These are phyloP conservation scores for Crataegus laevigata DNA, from an alignment of 306 rosid genomes.

Conservation along the genomic window DNA sequence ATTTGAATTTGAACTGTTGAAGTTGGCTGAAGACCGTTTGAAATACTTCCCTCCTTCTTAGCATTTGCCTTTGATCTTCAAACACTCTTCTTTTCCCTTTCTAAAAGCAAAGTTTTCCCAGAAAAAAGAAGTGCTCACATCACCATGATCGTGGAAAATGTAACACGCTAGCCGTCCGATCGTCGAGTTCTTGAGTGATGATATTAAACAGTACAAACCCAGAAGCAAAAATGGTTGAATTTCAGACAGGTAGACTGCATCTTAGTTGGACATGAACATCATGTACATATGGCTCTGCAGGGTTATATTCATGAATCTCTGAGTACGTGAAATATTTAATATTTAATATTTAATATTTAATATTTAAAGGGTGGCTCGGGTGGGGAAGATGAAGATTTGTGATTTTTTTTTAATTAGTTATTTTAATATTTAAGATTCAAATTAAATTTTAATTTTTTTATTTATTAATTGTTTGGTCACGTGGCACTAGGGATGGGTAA, in stretches of 20 bases:
- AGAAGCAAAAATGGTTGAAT: slow-evolving; percentile 30
- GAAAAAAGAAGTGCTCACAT: slow-evolving; percentile 6
- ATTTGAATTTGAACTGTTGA: slow-evolving; percentile 48
- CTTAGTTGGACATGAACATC: slow-evolving; percentile 17
- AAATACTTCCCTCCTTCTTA: slow-evolving; percentile 71
- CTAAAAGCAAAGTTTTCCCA: slow-evolving; percentile 26
- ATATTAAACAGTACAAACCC: slow-evolving; percentile 13
- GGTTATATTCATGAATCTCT: background rate
- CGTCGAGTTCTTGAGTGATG: background rate
- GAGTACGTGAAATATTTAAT: background rate
- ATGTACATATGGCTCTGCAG: background rate
- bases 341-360: too few species aligned
- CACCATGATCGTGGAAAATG: slow-evolving; percentile 11
- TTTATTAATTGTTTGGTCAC: too few species aligned
- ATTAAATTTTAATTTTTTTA: too few species aligned
- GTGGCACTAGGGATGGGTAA: too few species aligned
- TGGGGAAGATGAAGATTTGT: too few species aligned
- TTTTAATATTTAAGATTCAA: too few species aligned
- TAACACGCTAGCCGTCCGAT: slow-evolving; percentile 1
- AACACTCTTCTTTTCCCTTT: slow-evolving; percentile 3
- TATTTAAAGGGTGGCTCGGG: too few species aligned
- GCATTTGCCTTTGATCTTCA: slow-evolving; percentile 17
- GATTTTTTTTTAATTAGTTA: too few species aligned
- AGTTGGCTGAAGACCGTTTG: slow-evolving; percentile 29
- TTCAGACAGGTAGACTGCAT: background rate